Conservation (phyloP, 345 rosid genomes). For the Lumnitzera littorea region DNA sequence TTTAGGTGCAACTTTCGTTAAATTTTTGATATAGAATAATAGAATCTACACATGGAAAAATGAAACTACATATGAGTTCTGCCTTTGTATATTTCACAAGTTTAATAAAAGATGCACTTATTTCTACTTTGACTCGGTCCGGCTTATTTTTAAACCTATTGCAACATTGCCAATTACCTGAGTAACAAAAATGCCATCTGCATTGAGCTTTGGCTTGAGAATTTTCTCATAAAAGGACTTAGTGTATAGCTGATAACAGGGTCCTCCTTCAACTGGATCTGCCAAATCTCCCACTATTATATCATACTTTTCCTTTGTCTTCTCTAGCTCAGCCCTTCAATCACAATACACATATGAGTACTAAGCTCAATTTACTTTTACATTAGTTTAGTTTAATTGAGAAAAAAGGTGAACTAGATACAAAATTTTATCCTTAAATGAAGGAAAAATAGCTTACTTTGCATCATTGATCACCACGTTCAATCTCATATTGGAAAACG, state of each 20-base stretch:
- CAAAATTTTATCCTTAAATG: not conserved
- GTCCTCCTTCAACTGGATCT: conserved; percentile 97
- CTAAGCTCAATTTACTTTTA: too few species aligned
- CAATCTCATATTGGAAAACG: conserved; percentile 69
- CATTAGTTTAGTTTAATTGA: too few species aligned
- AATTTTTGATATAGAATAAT: not conserved
- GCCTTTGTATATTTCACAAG: too few species aligned
- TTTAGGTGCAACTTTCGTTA: not conserved
- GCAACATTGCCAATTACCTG: conserved; percentile 39
- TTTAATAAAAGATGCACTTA: too few species aligned
- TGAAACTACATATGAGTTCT: too few species aligned
- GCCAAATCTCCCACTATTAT: conserved; percentile 94
- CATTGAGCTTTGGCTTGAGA: conserved; percentile 72
- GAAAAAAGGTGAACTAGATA: too few species aligned
- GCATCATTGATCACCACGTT: conserved; percentile 78
- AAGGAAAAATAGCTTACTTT: conserved; percentile 37
- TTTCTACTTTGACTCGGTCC: too few species aligned
- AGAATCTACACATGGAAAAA: too few species aligned
- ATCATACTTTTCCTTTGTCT: conserved; percentile 67
- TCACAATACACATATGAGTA: not conserved
- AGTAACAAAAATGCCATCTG: conserved; percentile 81
- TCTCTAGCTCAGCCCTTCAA: conserved; percentile 72
- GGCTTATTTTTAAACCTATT: too few species aligned
- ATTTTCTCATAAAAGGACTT: conserved; percentile 73
- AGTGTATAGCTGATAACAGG: conserved; percentile 96